These are phyloP conservation scores for Jackrogersella minutella DNA, from an alignment of 495 filamentous ascomycete genomes.

Conservation along the genomic window DNA sequence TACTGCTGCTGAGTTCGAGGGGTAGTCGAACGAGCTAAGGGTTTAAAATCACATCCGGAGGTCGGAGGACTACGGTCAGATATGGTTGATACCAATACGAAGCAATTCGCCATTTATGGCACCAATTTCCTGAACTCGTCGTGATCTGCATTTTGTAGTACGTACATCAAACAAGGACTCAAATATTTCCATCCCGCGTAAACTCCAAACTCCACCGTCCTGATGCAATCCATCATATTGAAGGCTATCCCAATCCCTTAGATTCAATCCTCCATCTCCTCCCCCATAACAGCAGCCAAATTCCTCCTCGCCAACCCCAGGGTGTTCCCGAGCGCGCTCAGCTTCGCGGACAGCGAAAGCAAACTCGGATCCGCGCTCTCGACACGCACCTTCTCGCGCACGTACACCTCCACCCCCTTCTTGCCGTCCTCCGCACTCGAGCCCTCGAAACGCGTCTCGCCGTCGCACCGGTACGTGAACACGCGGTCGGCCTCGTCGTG, in stretches of 20 bases:
- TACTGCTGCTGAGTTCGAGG: slow-evolving; percentile 18
- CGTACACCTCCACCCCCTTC: slow-evolving; percentile 69
- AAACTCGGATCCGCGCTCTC: slow-evolving; percentile 92
- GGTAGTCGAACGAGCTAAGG: no score
- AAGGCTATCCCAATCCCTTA: not conserved
- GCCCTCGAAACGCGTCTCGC: slow-evolving; percentile 10
- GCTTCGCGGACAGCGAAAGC: slow-evolving; percentile 85
- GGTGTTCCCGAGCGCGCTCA: slow-evolving; percentile 80
- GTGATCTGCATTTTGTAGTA: no score
- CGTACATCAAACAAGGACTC: not conserved
- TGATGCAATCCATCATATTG: no score
- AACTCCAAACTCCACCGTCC: not conserved
- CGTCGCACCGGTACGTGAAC: slow-evolving; percentile 63
- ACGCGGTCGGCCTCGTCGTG: slow-evolving; percentile 84
- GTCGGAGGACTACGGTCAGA: not conserved
- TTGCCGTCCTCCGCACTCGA: not conserved
- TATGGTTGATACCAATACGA: slow-evolving; percentile 28
- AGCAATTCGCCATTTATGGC: no score
- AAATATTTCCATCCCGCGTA: not conserved
- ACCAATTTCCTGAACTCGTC: no score
- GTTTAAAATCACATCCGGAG: slow-evolving; percentile 1
- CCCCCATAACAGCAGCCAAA: slow-evolving; percentile 83
- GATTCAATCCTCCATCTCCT: slow-evolving; percentile 53
- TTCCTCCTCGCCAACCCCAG: slow-evolving; percentile 72
- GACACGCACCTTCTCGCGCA: slow-evolving; percentile 88